Evolutionary conservation across 495 filamentous ascomycete species (phyloP).

Genomic region (Bombardia bombarda): DNA sequence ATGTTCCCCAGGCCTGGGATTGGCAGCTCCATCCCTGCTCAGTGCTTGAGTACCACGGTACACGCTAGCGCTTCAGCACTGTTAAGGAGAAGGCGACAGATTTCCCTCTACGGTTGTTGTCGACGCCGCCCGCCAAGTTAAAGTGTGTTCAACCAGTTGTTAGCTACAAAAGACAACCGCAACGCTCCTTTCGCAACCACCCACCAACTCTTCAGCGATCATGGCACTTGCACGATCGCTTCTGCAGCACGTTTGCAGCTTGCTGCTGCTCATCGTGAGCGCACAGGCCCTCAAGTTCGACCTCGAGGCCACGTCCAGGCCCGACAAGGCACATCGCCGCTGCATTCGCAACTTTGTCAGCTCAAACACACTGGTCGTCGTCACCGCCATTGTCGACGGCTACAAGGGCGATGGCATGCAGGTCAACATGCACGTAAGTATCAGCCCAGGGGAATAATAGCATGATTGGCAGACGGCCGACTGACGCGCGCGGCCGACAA

Average conservation of each 20-base stretch:
- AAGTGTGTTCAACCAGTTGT: too few species aligned
- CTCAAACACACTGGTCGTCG: constrained; percentile 91
- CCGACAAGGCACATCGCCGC: constrained; percentile 55
- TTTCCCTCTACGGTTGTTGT: constrained; percentile 20
- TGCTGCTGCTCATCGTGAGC: constrained; percentile 50
- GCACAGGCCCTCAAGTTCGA: constrained; percentile 88
- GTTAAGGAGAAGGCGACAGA: constrained; percentile 28
- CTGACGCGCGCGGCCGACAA: too few species aligned
- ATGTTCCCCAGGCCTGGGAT: too few species aligned
- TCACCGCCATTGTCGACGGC: constrained; percentile 85
- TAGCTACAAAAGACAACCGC: not conserved
- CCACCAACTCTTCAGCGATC: constrained; percentile 7
- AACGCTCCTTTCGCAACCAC: not conserved
- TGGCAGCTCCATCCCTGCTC: constrained; percentile 3
- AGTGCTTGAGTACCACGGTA: constrained; percentile 4
- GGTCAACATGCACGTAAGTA: constrained; percentile 90
- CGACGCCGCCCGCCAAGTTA: too few species aligned
- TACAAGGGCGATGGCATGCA: constrained; percentile 83
- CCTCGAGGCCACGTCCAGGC: constrained; percentile 59
- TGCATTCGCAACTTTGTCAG: constrained; percentile 96
- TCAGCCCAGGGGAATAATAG: too few species aligned
- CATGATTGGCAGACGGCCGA: too few species aligned
- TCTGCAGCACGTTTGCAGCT: constrained; percentile 37
- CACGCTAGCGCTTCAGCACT: not conserved
- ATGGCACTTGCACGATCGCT: constrained; percentile 31